Percentiles rank a stretch among this genome's conserved stretches.
These are phyloP conservation scores for Dacryopinax primogenitus DNA, from an alignment of 768 basidiomycete species.

Conservation along the genomic window DNA sequence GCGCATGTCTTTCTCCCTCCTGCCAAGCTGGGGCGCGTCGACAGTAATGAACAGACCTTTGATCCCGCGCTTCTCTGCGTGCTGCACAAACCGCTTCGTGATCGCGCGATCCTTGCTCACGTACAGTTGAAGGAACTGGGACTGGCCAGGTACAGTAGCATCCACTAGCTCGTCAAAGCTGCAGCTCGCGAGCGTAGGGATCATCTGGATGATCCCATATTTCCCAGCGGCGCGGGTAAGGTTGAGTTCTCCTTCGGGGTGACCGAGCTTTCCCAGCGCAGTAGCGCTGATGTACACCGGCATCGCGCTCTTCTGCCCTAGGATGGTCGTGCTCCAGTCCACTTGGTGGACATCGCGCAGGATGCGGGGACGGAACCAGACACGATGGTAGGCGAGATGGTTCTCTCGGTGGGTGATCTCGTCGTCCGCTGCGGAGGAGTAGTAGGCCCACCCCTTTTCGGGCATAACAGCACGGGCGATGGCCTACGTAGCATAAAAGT, in stretches of 20 bases:
- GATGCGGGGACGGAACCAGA: slow-evolving; percentile 86
- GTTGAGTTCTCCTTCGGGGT: slow-evolving; percentile 88
- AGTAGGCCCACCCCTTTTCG: slow-evolving; percentile 90
- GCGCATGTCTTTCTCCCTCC: slow-evolving; percentile 95
- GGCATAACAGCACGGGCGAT: slow-evolving; percentile 71
- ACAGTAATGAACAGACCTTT: slow-evolving; percentile 95
- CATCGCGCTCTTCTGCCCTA: slow-evolving; percentile 62
- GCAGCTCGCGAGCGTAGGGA: slow-evolving; percentile 89
- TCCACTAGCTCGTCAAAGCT: slow-evolving; percentile 94
- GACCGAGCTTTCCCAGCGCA: slow-evolving; percentile 84
- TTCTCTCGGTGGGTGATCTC: slow-evolving; percentile 86
- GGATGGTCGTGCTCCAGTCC: slow-evolving; percentile 72
- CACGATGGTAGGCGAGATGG: slow-evolving; percentile 76
- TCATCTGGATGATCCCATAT: slow-evolving; percentile 67
- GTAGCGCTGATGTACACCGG: slow-evolving; percentile 82
- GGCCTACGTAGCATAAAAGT: slow-evolving; percentile 35
- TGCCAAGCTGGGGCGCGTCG: slow-evolving; percentile 90
- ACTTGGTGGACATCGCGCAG: slow-evolving; percentile 73
- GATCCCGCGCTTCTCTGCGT: slow-evolving; percentile 81
- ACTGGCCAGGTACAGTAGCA: slow-evolving; percentile 62
- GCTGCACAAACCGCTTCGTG: slow-evolving; percentile 74
- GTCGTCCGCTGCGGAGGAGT: slow-evolving; percentile 92
- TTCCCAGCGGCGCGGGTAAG: slow-evolving; percentile 80
- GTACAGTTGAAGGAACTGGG: slow-evolving; percentile 76
- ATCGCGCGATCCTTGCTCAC: slow-evolving; percentile 83